Base-by-base conservation (phyloP, 2,329 filamentous ascomycete species). In the Apiospora saccharicola region DNA sequence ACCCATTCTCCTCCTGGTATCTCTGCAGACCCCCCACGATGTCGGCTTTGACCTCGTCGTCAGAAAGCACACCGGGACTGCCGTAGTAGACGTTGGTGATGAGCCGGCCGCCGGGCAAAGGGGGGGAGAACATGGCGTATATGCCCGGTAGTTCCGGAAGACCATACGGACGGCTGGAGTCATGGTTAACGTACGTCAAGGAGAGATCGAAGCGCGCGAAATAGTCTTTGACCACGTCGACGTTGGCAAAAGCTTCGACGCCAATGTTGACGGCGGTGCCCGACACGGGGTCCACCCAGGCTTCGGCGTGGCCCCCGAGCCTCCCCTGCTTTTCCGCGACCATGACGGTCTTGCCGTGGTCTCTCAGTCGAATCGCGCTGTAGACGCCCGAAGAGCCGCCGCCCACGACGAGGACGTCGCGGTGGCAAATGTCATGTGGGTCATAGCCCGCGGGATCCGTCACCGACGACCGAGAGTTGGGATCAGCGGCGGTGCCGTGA, bases 251-350 rank as follows among this genome's bases (percentile, higher is more conserved):
- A 10, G 71, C 61, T 0, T 47, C 13, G 37, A 71, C 71, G 4
- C 71, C 71, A 4, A 70, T 53, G 14, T 72, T 24, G 37, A 72
- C n/a, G 10, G 57, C 24, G 12, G 19, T n/a, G 6, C 68, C 53
- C 4, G 68, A 71, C 1, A 43, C 30, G 3, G 71, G 71, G 41
- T 70, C 71, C 14, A 37, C 22, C 46, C 70, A 72, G 7, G 69
- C 57, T 24, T 72, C 47, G n/a, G 71, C 61, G 61, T 72, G 71
- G 12, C 71, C 71, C 5, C 71, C 71, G 8, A 72, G 57, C 37
- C 37, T 19, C 30, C 61, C 49, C 16, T 69, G 46, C 14, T 41
- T 46, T 8, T 72, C 71, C 5, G 71, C 19, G 14, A 72, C 69
- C 10, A 67, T 37, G 13, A 72, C 61, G 0, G 37, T 71, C 26